Percentiles rank a stretch among this genome's conserved stretches.
Evolutionary conservation across 805 yeast species (phyloP).

Genomic region (Candida stauntonica): DNA sequence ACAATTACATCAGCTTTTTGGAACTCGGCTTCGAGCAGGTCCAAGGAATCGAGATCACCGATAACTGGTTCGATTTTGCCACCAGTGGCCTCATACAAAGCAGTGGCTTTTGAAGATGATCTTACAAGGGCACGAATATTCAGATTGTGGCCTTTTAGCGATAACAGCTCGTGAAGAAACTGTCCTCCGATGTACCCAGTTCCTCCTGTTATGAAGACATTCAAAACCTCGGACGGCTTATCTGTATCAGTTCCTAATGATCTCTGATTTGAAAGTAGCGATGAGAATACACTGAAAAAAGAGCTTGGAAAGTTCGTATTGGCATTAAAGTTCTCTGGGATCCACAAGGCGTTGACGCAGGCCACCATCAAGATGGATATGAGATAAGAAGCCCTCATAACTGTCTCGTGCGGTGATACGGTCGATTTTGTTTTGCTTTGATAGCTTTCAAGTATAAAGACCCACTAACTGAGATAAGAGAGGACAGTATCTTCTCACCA

Average conservation of each 20-base stretch:
- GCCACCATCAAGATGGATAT: neutral
- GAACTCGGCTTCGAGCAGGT: slow-evolving; percentile 20
- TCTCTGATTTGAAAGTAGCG: too few relatives aligned
- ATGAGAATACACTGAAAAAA: too few relatives aligned
- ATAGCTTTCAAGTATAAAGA: too few relatives aligned
- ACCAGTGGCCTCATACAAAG: slow-evolving; percentile 12
- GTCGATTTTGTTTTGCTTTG: too few relatives aligned
- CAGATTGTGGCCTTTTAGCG: slow-evolving; percentile 2
- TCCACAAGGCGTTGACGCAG: neutral
- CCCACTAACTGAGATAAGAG: too few relatives aligned
- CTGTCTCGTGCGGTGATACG: too few relatives aligned
- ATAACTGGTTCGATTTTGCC: slow-evolving; percentile 23
- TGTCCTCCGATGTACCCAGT: slow-evolving; percentile 34
- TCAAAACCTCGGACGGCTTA: neutral
- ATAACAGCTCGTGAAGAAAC: slow-evolving; percentile 25
- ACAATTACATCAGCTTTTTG: slow-evolving; percentile 28
- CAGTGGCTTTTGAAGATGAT: slow-evolving; percentile 20
- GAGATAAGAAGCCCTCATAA: neutral
- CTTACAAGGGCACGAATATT: slow-evolving; percentile 28
- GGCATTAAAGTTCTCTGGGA: neutral
- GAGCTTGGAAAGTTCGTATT: too few relatives aligned
- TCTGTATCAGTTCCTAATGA: too few relatives aligned
- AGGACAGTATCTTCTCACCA: too few relatives aligned
- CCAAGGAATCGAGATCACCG: slow-evolving; percentile 24
- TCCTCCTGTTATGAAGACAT: slow-evolving; percentile 26